These are phyloP conservation scores for Malus sylvestris DNA, from an alignment of 306 rosid species.

Conservation along the genomic window DNA sequence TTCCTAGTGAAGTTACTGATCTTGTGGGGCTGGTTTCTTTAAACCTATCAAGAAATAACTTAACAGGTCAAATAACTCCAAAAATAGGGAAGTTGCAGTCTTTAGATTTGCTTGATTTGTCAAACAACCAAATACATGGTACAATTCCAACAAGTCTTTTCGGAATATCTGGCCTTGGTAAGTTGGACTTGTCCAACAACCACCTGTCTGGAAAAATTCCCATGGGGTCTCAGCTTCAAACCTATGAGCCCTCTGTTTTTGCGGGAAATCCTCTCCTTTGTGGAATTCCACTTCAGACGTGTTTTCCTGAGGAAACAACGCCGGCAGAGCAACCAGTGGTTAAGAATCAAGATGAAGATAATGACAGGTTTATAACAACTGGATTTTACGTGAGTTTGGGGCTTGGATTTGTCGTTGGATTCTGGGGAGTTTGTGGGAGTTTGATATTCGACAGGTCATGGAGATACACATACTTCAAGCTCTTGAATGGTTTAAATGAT, in stretches of 20 bases:
- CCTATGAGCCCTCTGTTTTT: not conserved
- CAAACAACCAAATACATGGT: slow-evolving; percentile 17
- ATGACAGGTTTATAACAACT: no score
- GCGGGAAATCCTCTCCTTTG: not conserved
- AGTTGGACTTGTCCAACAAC: slow-evolving; percentile 16
- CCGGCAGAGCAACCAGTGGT: not conserved
- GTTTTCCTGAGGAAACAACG: not conserved
- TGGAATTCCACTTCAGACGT: not conserved
- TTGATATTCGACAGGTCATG: no score
- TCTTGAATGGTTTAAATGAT: no score
- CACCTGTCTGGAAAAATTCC: slow-evolving; percentile 20
- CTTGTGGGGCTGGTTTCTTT: not conserved
- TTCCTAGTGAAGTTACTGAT: not conserved
- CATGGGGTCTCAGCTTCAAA: rapidly evolving
- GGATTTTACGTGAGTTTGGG: no score
- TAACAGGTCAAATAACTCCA: slow-evolving; percentile 20
- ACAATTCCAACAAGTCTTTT: slow-evolving; percentile 12
- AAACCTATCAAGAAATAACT: slow-evolving; percentile 7
- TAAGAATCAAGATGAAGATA: no score
- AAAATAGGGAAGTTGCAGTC: not conserved
- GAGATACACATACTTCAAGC: no score
- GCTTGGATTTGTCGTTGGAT: no score
- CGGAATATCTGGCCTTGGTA: rapidly evolving
- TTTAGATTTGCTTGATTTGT: slow-evolving; percentile 2
- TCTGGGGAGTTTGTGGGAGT: no score